Percentiles rank a stretch among this genome's conserved stretches.
phyloP scores from a whole-genome alignment of 2,329 filamentous ascomycete species.

The Pyrenophora tritici-repentis region DNA sequence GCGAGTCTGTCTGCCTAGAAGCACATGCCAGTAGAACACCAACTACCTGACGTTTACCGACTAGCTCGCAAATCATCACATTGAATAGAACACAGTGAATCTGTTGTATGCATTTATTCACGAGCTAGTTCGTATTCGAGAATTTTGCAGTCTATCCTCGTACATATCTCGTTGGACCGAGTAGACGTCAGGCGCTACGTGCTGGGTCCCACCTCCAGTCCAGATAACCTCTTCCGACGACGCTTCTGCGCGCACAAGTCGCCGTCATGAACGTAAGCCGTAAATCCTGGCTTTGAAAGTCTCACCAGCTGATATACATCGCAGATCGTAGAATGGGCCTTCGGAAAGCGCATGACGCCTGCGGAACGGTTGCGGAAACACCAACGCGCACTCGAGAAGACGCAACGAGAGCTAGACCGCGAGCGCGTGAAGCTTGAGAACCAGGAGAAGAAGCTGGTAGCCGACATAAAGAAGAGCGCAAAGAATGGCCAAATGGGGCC shows the following conservation, averaged over 20 bases:
- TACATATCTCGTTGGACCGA: neutral
- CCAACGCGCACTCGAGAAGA: constrained; percentile 95
- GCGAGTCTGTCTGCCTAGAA: constrained; percentile 4
- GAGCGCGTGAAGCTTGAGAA: constrained; percentile 96
- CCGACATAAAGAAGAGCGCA: constrained; percentile 96
- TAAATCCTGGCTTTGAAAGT: neutral
- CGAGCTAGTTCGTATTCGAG: neutral
- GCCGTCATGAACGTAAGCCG: constrained; percentile 54
- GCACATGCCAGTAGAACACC: constrained; percentile 10
- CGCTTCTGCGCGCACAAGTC: constrained; percentile 13
- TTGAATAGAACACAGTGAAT: neutral
- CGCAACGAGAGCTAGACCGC: constrained; percentile 92
- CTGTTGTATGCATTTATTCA: neutral
- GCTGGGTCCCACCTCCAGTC: constrained; percentile 6
- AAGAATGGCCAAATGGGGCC: constrained; percentile 99
- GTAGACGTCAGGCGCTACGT: constrained; percentile 7
- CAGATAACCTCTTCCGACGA: constrained; percentile 1
- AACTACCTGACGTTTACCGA: constrained; percentile 2
- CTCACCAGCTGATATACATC: neutral
- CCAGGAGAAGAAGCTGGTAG: constrained; percentile 95
- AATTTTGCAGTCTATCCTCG: neutral
- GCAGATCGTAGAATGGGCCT: constrained; percentile 91
- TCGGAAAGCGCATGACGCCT: constrained; percentile 98
- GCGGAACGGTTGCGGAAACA: constrained; percentile 90
- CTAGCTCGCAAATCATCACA: neutral